Evolutionary conservation across 495 filamentous ascomycete genomes (phyloP).

Genomic region (Copromyces sp.): DNA sequence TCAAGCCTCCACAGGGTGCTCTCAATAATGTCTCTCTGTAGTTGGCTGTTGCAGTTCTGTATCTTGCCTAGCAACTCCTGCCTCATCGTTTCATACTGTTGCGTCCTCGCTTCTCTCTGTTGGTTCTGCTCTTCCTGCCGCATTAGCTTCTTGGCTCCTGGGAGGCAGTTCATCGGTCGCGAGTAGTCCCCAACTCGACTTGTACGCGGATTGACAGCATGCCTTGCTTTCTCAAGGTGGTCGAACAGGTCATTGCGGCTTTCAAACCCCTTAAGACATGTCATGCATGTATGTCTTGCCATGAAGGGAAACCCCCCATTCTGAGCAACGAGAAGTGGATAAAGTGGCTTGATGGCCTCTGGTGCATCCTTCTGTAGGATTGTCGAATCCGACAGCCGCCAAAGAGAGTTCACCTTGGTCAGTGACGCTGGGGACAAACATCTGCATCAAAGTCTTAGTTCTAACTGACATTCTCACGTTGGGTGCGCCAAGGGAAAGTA

Average conservation of each 20-base stretch:
- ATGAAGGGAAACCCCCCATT: not conserved
- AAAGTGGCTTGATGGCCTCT: not conserved
- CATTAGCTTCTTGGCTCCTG: not conserved
- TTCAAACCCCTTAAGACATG: not conserved
- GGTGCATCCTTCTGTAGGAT: fast-evolving
- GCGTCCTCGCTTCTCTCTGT: not conserved
- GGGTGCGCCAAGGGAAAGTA: not conserved
- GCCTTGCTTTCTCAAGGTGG: not conserved
- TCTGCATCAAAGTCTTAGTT: not conserved
- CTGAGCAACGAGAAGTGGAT: not conserved
- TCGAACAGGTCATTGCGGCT: not conserved
- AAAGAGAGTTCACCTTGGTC: not conserved
- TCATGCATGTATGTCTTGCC: not conserved
- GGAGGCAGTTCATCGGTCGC: too few relatives aligned
- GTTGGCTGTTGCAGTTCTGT: not conserved
- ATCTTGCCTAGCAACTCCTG: not conserved
- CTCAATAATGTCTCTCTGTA: not conserved
- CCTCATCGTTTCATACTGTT: not conserved
- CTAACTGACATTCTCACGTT: not conserved
- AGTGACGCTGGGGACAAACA: not conserved
- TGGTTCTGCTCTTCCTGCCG: not conserved
- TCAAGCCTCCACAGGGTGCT: not conserved
- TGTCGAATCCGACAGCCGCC: not conserved
- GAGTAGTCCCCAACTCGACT: too few relatives aligned
- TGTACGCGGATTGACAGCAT: not conserved